Base-by-base conservation (phyloP, 129 eudicot genomes). In the Escallonia rubra region DNA sequence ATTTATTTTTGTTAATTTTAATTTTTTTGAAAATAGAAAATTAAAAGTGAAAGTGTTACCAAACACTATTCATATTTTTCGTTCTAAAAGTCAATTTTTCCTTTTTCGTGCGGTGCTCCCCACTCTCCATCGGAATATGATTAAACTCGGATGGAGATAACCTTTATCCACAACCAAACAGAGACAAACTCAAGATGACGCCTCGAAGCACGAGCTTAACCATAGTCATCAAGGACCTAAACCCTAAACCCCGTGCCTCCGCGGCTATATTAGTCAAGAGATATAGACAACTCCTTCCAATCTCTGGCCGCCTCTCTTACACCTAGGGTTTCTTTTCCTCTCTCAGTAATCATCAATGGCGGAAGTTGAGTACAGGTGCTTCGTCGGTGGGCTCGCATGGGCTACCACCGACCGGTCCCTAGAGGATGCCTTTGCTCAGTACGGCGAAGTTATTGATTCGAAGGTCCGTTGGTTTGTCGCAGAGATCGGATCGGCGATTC, bases 341-440 rank as follows among this genome's bases (percentile, higher is more conserved):
- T 41, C 9, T 45, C 52, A 44, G 6, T 49, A 1, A 15, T 13
- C 8, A 52, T 34, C 68, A 74, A 83, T 90, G 90, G 84, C 91
- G 5, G 98, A 85, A 67, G 91, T 83, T 15, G 98, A 91, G 71
- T 91, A 48, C 78, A 77, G 97, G 44, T 91, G 97, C 57, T 91
- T 91, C 68, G 97, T 91, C 10, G 97, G 98, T 58, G 96, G 98
- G 3, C 80, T 91, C 55, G 96, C 98, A 0, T 91, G 98, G 98
- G 94, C 96, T 78, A 91, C 98, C 48, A 75, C 82, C 38, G 98
- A 91, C 41, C 77, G 58, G 11, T 68, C 98, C 2, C 91, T 88
- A 4, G 82, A 60, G 59, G 72, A 78, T 0, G 98, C 96, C 0
- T 91, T 91, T 72, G 70, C 96, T 68, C 83, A 83, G 71, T 91